These are phyloP conservation scores for Penicillium vulpinum DNA, from an alignment of 2,329 filamentous ascomycete genomes.

Conservation along the genomic window DNA sequence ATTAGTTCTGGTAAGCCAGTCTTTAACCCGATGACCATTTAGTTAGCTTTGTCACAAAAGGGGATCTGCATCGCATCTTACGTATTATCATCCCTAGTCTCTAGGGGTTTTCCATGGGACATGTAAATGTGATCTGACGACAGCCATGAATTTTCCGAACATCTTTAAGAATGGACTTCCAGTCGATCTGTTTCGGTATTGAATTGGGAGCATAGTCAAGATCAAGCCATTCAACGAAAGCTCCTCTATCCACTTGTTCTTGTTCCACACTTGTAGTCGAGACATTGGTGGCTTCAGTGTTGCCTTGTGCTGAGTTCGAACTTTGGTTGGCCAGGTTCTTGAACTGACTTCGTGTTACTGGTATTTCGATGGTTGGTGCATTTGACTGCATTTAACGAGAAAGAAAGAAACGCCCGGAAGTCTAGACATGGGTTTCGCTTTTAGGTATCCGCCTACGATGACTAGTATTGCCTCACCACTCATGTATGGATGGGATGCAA, in stretches of 20 bases:
- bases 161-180: conserved; percentile 2
- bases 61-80: not conserved
- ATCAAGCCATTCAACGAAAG: conserved; percentile 3
- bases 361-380: not conserved
- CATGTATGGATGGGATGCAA: too few species aligned
- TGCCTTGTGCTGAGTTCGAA: not conserved
- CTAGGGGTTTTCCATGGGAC: not conserved
- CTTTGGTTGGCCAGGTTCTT: not conserved
- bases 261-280: not conserved
- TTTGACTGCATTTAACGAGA: not conserved
- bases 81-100: conserved; percentile 5
- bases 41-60: not conserved
- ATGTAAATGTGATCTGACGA: conserved; percentile 3
- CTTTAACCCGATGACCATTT: not conserved
- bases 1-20: not conserved
- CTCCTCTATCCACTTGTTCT: not conserved
- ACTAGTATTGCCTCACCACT: too few species aligned
- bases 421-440: too few species aligned
- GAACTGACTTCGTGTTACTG: not conserved
- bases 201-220: conserved; percentile 2
- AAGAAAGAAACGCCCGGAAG: not conserved
- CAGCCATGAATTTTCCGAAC: not conserved
- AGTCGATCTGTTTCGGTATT: not conserved
- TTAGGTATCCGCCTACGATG: too few species aligned
- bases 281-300: not conserved